Evolutionary conservation across 176 grass and related monocot species (phyloP), one percentile per base, ranked within the genome.

Genomic region (Paspalum notatum): DNA sequence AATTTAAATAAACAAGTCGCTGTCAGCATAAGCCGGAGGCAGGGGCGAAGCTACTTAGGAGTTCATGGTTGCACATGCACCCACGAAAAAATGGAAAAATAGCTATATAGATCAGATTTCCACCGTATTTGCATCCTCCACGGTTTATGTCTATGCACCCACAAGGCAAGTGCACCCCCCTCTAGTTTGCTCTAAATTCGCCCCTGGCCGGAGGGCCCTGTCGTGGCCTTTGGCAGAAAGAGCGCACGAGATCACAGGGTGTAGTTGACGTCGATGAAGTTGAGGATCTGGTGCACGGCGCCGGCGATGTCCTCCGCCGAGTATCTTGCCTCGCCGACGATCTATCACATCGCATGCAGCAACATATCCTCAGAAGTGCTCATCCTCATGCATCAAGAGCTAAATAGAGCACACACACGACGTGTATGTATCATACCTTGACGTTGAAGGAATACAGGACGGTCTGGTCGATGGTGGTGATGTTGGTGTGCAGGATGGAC

Each of bases 361-460:
- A 12, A 58, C 18, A 60, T 60, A 14, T 65, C n/a, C n/a, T 46
- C 41, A 83, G 26, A 32, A 17, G 16, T 16, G 8, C 7, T 12
- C 26, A 1, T 80, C 68, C 66, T 25, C 9, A 61, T 18, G 16
- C 13, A 24, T 77, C 25, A 82, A 32, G 15, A 62, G 10, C n/a
- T 32, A 9, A 27, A 53, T 4, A 26, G 6, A n/a, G n/a, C 11
- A 54, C 13, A 48, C 32, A 32, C 32, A 32, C 32, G 32, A 32
- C 3, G 32, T 43, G 37, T n/a, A 17, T 13, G 15, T 25, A 20
- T 48, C 0, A 20, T 81, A 95, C 96, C 93, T 99, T 99, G 66
- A 99, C 89, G 80, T 90, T 99, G 87, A 99, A 99, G 42, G 96
- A 99, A 86, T 95, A 99, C 67, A 99, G 96, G 74, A 99, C 96